Conservation (phyloP, 805 yeast species). For the Wickerhamomyces mucosus region DNA sequence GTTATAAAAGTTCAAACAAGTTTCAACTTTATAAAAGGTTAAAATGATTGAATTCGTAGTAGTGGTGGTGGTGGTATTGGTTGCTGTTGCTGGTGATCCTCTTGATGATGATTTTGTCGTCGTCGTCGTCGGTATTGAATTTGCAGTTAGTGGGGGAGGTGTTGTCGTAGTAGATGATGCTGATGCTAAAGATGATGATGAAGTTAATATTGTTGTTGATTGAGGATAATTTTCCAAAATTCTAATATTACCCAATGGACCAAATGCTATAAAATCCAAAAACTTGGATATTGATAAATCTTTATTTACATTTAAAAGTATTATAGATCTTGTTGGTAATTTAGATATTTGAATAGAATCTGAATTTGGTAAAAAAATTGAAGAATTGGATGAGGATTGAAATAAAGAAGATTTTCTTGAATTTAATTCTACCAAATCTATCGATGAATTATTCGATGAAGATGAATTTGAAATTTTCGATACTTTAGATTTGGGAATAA, state of each 20-base stretch:
- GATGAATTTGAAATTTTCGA: background rate
- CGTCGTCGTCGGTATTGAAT: too few species aligned
- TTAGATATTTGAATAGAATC: constrained; percentile 7
- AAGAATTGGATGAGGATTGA: constrained; percentile 5
- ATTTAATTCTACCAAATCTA: too few species aligned
- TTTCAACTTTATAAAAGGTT: constrained; percentile 22
- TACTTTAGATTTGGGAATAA: too few species aligned
- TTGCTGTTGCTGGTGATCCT: background rate
- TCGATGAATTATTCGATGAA: background rate
- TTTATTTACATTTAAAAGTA: constrained; percentile 15
- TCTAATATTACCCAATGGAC: constrained; percentile 54
- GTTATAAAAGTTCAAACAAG: constrained; percentile 29
- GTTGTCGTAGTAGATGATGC: too few species aligned
- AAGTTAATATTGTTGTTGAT: too few species aligned
- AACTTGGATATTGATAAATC: constrained; percentile 20
- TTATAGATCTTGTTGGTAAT: constrained; percentile 18
- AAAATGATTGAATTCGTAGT: constrained; percentile 13
- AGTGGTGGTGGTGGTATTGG: too few species aligned
- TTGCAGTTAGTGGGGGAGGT: too few species aligned
- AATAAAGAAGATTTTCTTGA: constrained; percentile 7
- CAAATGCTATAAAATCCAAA: constrained; percentile 39
- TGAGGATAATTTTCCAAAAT: constrained; percentile 23
- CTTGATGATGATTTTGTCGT: too few species aligned
- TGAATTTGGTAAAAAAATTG: constrained; percentile 4
- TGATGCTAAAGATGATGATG: too few species aligned